Evolutionary conservation across 2,329 filamentous ascomycete genomes (phyloP), one percentile per base, ranked within the genome.

Genomic region (Exophiala alcalophila): DNA sequence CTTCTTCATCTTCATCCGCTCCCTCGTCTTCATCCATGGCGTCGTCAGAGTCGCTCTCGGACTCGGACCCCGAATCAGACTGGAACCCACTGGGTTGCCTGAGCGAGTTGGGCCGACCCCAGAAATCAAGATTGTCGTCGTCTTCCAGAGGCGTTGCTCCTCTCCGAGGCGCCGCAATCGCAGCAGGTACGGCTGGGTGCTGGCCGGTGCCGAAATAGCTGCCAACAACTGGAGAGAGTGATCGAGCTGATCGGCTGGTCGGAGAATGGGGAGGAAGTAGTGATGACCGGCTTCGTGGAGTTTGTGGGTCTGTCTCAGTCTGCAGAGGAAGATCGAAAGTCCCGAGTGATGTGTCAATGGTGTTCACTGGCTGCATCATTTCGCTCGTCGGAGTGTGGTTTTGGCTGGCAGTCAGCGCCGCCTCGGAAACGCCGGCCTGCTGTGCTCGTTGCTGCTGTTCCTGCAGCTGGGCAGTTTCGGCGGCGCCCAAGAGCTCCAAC

Each of bases 51-150:
- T 61, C 61, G 9, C 65, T 63, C 7, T 61, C 59, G 25, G 64
- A 61, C 14, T 44, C 45, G 18, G 44, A 34, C 25, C 18, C 26
- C 16, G 40, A 31, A 19, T 27, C 67, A 31, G 64, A 63, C 12
- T 64, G 61, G 16, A 44, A 52, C 4, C 52, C 58, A 10, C 51
- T 54, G 20, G 53, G 46, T 10, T 51, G 49, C 32, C 51, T 39
- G 9, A 62, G 43, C 21, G 72, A 65, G 59, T 68, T 71, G 9
- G 69, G 65, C 11, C 54, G 51, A 31, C 72, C 72, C 76, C 78
- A 82, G 35, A 83, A 72, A 20, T 74, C 72, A 20, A 82, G 57
- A 44, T 82, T 73, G 41, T 79, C 78, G 6, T 72, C 70, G 12
- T 76, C 72, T 0, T 73, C 74, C 15, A 47, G 18, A 9, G 42